Percentiles rank a stretch among this genome's conserved stretches.
These are phyloP conservation scores for Brassica rapa DNA, from an alignment of 345 rosid genomes.

Conservation along the genomic window DNA sequence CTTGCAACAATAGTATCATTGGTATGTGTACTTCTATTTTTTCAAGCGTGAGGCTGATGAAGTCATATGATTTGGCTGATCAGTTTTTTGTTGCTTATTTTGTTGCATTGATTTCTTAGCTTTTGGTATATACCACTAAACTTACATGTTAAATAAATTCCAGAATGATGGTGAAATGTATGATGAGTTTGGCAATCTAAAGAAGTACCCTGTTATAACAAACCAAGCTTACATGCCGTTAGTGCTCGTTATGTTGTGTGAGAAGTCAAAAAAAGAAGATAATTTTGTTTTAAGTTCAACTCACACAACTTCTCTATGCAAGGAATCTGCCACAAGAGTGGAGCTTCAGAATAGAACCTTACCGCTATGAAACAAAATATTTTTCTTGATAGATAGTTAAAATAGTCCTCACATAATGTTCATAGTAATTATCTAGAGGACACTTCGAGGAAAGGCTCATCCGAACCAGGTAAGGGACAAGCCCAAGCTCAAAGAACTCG, in stretches of 20 bases:
- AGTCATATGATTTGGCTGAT: slow-evolving; percentile 47
- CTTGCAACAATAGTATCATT: not conserved
- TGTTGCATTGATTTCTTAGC: not conserved
- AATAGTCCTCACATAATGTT: not conserved
- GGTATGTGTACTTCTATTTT: not conserved
- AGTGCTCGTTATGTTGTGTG: slow-evolving; percentile 96
- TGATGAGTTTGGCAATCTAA: slow-evolving; percentile 96
- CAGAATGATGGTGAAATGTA: slow-evolving; percentile 98
- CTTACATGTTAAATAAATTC: slow-evolving; percentile 6
- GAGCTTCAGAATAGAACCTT: not conserved
- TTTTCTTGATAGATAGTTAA: not conserved
- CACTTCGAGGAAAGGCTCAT: too few species aligned
- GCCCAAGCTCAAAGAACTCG: too few species aligned
- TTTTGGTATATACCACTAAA: slow-evolving; percentile 17
- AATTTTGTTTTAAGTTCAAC: not conserved
- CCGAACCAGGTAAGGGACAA: too few species aligned
- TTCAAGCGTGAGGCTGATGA: slow-evolving; percentile 84
- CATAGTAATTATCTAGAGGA: too few species aligned
- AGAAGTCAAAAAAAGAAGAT: slow-evolving; percentile 88
- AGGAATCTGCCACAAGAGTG: not conserved
- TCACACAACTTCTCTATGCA: not conserved
- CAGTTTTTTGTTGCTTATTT: not conserved
- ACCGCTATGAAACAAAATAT: not conserved
- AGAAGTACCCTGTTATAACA: slow-evolving; percentile 86
- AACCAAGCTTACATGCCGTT: slow-evolving; percentile 65